Evolutionary conservation across 805 yeast genomes (phyloP), one percentile per base, ranked within the genome.

Genomic region (Ascoidea tarda): DNA sequence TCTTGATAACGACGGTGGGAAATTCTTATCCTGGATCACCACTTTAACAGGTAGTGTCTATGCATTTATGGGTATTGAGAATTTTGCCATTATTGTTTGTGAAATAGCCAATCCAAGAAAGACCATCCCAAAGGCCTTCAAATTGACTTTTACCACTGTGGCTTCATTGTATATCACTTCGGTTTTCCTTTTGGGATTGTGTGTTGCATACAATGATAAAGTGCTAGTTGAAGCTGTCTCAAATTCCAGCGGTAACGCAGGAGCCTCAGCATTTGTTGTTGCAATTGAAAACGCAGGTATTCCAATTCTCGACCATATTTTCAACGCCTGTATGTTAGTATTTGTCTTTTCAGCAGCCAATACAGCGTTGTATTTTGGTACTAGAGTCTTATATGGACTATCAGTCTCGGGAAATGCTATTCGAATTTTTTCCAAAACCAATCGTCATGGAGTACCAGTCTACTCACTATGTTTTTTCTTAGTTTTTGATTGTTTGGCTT

Each of bases 131-230:
- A 74, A 70, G 58, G 81, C 79, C 16, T 74, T 79, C 57, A 72
- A 67, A 51, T 69, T 78, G 57, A 75, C 81, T 50, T 69, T 79
- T 51, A 76, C 72, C 66, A 77, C 80, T 65, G 74, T 81, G 60
- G 72, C 67, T 58, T 63, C 67, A 12, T 77, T 79, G 59, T 81
- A 80, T 70, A 58, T 79, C 51, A 64, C 71, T 33, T 72, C 81
- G 45, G 74, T 75, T 50, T 72, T 78, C 56, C 68, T 78, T 55
- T 63, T 80, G 55, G 83, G 84, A 52, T 73, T 78, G 70, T 70
- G 80, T 60, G 84, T 78, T 52, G 74, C 81, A 16, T 73, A 75
- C 53, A 70, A 69, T 53, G 78, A 78, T 60, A 45, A 49, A 46
- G 58, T 66, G 5, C 52, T 55, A 31, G 69, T 71, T 14, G 60